Evolutionary conservation across 495 filamentous ascomycete species (phyloP), one percentile per base, ranked within the genome.

Genomic region (Penicillium lagena): DNA sequence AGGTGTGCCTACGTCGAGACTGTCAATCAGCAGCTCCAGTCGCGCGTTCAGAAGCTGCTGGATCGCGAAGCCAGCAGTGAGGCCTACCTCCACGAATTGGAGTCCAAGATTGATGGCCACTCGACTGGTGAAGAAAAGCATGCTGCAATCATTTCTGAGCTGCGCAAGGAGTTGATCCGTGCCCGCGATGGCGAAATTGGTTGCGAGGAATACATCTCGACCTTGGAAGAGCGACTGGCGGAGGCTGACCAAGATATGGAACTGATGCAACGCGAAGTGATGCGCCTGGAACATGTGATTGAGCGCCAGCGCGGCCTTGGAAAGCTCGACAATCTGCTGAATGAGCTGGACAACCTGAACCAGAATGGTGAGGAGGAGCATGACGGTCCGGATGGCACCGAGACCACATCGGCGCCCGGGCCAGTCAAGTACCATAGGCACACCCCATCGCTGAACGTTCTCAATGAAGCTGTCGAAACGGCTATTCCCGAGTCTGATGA

Each of bases 231-330:
- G 63, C 84, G 93, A 12, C 78, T 99, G 12, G 94, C 94, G 1
- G 93, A 99, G 64, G 80, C 89, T 5, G 93, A 99, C 54, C 91
- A 96, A 58, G 94, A 99, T 56, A 83, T 88, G 56, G 93, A 97
- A 57, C 62, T 95, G 44, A 95, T 97, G 90, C 89, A 96, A 66
- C 85, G 90, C 22, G 93, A 99, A 59, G 86, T 99, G 54, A 83
- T 94, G 60, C 81, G 91, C 32, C 72, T 99, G 30, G 91, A 96
- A 62, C 87, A 96, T 66, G 89, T 97, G 15, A 79, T 99, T 39
- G 91, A 97, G 57, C 88, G 94, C 38, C 93, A 99, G 58, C 78
- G 94, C 34, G 95, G 89, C 58, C 78, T 99, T 33, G 90, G 93
- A 11, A 95, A 95, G 60, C 78, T 99, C 15, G 94, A 99, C 59